Conservation (phyloP, 257 asterid species). For the Hygrophila difformis region DNA sequence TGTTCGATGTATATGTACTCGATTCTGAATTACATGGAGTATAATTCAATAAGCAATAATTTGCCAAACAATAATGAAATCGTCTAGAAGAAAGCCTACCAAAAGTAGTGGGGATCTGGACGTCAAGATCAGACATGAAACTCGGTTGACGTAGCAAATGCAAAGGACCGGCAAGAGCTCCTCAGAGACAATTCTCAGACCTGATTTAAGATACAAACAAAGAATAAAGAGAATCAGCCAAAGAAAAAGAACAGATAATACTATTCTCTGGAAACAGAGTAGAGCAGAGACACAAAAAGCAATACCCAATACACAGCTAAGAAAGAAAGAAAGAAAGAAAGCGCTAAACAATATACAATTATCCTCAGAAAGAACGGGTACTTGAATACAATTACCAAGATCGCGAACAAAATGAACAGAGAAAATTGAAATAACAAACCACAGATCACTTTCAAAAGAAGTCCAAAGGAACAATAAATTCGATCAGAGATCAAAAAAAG, state of each 20-base stretch:
- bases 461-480: too few species aligned
- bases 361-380: too few species aligned
- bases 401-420: not conserved
- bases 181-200: conserved; percentile 15
- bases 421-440: not conserved
- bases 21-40: too few species aligned
- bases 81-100: conserved; percentile 25
- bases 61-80: too few species aligned
- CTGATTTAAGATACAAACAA: conserved; percentile 2
- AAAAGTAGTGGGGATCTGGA: conserved; percentile 41
- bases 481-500: not conserved
- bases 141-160: conserved; percentile 17
- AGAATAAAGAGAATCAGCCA: conserved; percentile 1
- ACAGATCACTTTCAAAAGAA: not conserved
- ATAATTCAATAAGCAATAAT: too few species aligned
- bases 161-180: conserved; percentile 1
- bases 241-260: not conserved
- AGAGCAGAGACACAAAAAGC: not conserved
- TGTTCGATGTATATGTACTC: too few species aligned
- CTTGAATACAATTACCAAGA: conserved; percentile 1
- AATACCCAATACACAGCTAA: not conserved
- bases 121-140: conserved; percentile 65
- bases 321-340: too few species aligned
- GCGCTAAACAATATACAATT: not conserved
- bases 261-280: not conserved